Evolutionary conservation across 805 yeast genomes (phyloP).

Genomic region (Komagataella pseudopastoris): DNA sequence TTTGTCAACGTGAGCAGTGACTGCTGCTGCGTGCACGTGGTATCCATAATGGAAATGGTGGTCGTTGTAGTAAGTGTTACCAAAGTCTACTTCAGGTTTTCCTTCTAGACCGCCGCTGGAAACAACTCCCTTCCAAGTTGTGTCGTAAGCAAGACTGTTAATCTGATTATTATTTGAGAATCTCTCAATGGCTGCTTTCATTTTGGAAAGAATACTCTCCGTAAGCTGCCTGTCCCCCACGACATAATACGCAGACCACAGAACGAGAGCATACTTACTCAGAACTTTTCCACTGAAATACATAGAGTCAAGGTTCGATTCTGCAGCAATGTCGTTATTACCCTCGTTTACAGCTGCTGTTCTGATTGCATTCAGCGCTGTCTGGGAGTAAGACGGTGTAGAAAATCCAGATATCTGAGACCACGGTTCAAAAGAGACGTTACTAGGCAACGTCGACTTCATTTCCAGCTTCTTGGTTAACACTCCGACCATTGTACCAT

Average conservation of each 20-base stretch:
- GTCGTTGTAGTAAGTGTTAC: constrained; percentile 36
- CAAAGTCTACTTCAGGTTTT: constrained; percentile 31
- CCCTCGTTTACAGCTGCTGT: constrained; percentile 24
- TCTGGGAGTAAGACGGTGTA: constrained; percentile 8
- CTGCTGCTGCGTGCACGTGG: constrained; percentile 48
- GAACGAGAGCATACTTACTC: constrained; percentile 44
- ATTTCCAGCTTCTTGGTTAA: constrained; percentile 24
- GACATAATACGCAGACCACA: constrained; percentile 35
- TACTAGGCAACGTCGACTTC: constrained; percentile 23
- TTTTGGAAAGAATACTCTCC: constrained; percentile 33
- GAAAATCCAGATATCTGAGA: constrained; percentile 25
- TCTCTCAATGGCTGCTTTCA: constrained; percentile 28
- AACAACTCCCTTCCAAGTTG: constrained; percentile 40
- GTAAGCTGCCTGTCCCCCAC: constrained; percentile 26
- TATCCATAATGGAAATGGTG: constrained; percentile 49
- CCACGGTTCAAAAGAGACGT: constrained; percentile 44
- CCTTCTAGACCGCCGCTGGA: constrained; percentile 32
- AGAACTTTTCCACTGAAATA: constrained; percentile 40
- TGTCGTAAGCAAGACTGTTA: constrained; percentile 41
- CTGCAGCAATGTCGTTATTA: constrained; percentile 25
- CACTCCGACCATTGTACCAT: constrained; percentile 35
- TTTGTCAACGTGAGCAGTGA: constrained; percentile 41
- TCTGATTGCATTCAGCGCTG: constrained; percentile 10
- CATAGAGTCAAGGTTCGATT: constrained; percentile 28
- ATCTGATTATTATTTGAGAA: constrained; percentile 26